Percentiles rank a stretch among this genome's conserved stretches.
Evolutionary conservation across 1,139 yeast species (phyloP).

Genomic region (Lodderomyces parapsilosis): DNA sequence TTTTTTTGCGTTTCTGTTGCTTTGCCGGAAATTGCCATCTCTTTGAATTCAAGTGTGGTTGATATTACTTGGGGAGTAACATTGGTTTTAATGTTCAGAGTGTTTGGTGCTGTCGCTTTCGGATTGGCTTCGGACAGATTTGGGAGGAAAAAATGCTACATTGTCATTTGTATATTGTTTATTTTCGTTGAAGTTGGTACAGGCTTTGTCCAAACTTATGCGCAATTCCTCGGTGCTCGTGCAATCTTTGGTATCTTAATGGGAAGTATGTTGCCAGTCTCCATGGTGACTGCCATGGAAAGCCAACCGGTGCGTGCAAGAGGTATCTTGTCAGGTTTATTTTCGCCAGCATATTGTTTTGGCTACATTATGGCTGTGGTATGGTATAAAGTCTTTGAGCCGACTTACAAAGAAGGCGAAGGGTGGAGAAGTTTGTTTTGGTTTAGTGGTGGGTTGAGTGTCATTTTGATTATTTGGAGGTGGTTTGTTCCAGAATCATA

Average conservation of each 20-base stretch:
- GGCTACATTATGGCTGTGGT: slow-evolving; percentile 39
- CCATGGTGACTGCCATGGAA: slow-evolving; percentile 33
- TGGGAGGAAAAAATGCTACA: slow-evolving; percentile 74
- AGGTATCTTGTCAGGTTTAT: slow-evolving; percentile 37
- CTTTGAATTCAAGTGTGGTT: slow-evolving; percentile 48
- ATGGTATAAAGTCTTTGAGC: slow-evolving; percentile 52
- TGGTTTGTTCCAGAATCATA: slow-evolving; percentile 33
- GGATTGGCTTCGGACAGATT: slow-evolving; percentile 66
- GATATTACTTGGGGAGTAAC: slow-evolving; percentile 81
- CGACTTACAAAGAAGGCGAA: slow-evolving; percentile 47
- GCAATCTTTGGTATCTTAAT: no score
- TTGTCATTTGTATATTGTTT: slow-evolving; percentile 52
- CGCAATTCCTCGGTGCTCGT: slow-evolving; percentile 64
- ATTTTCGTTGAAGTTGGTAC: slow-evolving; percentile 66
- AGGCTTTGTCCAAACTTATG: slow-evolving; percentile 64
- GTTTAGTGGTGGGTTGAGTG: no score
- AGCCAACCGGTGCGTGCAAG: slow-evolving; percentile 36
- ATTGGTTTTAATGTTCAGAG: slow-evolving; percentile 72
- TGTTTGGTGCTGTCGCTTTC: slow-evolving; percentile 76
- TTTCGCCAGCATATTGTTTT: slow-evolving; percentile 39
- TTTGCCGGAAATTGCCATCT: slow-evolving; percentile 53
- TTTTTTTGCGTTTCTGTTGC: slow-evolving; percentile 69
- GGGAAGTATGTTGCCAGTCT: slow-evolving; percentile 35
- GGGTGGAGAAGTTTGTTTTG: slow-evolving; percentile 71
- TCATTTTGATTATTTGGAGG: slow-evolving; percentile 34